These are phyloP conservation scores for Carex arenaria DNA, from an alignment of 202 grass and related monocot genomes.

Conservation along the genomic window DNA sequence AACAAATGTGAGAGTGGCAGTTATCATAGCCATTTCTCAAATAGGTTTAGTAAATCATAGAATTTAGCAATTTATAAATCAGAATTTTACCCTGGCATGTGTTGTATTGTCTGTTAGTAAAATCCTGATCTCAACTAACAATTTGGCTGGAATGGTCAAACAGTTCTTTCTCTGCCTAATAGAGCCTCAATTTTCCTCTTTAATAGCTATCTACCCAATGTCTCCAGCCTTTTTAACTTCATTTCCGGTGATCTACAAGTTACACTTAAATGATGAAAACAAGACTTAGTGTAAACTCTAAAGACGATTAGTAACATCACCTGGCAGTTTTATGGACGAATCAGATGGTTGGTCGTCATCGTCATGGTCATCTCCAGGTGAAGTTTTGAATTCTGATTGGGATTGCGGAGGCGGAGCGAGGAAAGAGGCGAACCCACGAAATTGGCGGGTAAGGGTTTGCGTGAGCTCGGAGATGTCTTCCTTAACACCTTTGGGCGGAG, in stretches of 20 bases:
- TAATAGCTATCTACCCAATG: neutral
- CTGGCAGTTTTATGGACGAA: neutral
- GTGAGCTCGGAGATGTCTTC: conserved; percentile 89
- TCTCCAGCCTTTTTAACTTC: neutral
- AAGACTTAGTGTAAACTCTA: neutral
- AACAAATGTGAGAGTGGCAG: neutral
- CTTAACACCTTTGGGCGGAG: conserved; percentile 63
- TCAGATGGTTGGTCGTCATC: neutral
- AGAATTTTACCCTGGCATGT: neutral
- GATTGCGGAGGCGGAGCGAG: conserved; percentile 33
- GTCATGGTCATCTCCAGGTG: neutral
- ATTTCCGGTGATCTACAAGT: neutral
- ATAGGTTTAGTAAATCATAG: neutral
- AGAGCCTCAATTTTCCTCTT: neutral
- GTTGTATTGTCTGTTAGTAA: neutral
- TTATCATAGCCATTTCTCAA: neutral
- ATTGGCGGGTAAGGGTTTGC: conserved; percentile 50
- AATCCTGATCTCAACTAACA: neutral
- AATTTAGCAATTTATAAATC: neutral
- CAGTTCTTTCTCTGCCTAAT: neutral
- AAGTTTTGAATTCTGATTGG: neutral
- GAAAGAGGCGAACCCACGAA: conserved; percentile 78
- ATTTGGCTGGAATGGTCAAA: neutral
- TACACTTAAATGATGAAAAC: neutral
- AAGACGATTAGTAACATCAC: neutral